Conservation (phyloP, 805 yeast genomes). For the Saturnispora mendoncae region DNA sequence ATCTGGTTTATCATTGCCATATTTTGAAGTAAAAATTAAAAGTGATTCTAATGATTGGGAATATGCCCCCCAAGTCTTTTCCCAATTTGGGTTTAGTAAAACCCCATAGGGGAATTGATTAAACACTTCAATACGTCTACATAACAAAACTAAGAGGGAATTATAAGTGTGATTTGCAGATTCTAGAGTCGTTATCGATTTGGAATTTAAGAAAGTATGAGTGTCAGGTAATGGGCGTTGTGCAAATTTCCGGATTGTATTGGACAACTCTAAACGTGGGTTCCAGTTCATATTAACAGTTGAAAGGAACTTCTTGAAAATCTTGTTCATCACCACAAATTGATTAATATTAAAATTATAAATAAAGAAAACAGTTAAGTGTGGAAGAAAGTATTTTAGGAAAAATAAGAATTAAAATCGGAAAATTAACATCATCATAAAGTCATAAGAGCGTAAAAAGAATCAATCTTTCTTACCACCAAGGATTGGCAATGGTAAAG, state of each 20-base stretch:
- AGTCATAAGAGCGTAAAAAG: neutral
- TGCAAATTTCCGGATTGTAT: neutral
- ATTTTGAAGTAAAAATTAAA: conserved; percentile 29
- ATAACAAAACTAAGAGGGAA: conserved; percentile 50
- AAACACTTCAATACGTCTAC: conserved; percentile 62
- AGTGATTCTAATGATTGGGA: conserved; percentile 55
- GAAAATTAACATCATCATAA: no score
- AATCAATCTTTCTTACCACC: conserved; percentile 15
- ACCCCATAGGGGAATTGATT: conserved; percentile 75
- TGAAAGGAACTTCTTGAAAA: neutral
- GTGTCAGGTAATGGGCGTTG: conserved; percentile 3
- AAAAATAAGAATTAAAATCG: no score
- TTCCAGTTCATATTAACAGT: no score
- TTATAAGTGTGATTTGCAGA: conserved; percentile 48
- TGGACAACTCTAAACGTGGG: neutral
- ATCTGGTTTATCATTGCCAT: neutral
- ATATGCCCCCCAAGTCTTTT: conserved; percentile 67
- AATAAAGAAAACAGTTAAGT: no score
- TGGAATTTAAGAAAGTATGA: neutral
- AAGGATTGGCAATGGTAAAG: conserved; percentile 25
- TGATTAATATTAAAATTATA: no score
- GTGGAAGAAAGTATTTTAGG: no score
- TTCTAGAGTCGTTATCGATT: neutral
- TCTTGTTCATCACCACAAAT: neutral
- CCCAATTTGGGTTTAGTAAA: conserved; percentile 78